Percentiles rank a stretch among this genome's conserved stretches.
These are phyloP conservation scores for Talaromyces islandicus DNA, from an alignment of 2,329 filamentous ascomycete genomes.

Conservation along the genomic window DNA sequence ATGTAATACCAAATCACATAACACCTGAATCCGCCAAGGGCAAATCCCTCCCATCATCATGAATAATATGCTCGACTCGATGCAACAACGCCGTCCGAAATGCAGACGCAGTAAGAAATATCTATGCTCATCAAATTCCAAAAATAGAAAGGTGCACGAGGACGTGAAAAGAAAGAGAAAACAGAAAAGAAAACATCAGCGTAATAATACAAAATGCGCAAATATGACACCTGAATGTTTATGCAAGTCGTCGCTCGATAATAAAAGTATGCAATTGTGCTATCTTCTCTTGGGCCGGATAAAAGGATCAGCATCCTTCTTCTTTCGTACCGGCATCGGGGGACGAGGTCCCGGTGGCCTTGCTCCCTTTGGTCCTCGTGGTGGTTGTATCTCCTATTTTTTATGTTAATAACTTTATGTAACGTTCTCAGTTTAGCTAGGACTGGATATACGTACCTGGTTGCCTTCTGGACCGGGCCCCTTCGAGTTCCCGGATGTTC, in stretches of 20 bases:
- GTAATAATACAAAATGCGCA: not conserved
- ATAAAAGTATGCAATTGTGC: not conserved
- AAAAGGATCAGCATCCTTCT: constrained; percentile 35
- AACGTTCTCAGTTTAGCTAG: constrained; percentile 1
- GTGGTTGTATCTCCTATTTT: constrained; percentile 10
- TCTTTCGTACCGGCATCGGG: constrained; percentile 30
- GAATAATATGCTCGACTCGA: not conserved
- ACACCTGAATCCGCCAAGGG: not conserved
- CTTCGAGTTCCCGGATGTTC: constrained; percentile 12
- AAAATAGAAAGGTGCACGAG: not conserved
- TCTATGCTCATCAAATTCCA: not conserved
- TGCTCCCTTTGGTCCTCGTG: constrained; percentile 11
- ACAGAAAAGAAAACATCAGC: not conserved
- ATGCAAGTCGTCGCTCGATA: not conserved
- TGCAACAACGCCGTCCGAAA: not conserved
- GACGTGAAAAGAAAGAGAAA: not conserved
- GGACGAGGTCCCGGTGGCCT: constrained; percentile 15
- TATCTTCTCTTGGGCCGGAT: constrained; percentile 32
- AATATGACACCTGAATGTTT: not conserved
- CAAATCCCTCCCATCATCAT: not conserved
- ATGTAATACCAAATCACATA: not conserved
- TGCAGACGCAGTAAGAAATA: not conserved
- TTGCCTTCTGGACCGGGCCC: constrained; percentile 5
- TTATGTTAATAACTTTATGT: not conserved
- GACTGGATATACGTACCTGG: constrained; percentile 21